Conservation (phyloP, 257 asterid genomes). For the Henckelia pumila region DNA sequence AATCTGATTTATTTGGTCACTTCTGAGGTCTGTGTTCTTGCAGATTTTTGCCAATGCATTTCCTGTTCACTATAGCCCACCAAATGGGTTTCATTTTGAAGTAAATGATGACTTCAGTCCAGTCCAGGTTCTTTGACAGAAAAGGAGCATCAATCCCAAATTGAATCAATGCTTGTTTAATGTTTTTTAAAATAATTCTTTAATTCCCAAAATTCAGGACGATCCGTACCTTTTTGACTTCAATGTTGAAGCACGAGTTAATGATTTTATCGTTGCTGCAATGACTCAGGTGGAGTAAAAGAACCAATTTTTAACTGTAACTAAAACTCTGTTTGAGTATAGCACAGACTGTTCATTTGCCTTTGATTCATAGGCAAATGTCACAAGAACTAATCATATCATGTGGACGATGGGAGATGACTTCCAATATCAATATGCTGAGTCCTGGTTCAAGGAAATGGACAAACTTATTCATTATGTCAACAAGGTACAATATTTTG, state of each 20-base stretch:
- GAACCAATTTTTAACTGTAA: slow-evolving; percentile 5
- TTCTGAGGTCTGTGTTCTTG: slow-evolving; percentile 25
- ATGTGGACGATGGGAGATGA: slow-evolving; percentile 99
- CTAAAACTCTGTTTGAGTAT: background rate
- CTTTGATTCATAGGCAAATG: slow-evolving; percentile 61
- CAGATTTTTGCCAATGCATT: slow-evolving; percentile 82
- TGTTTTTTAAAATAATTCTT: slow-evolving; percentile 3
- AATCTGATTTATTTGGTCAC: slow-evolving; percentile 19
- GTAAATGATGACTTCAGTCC: slow-evolving; percentile 45
- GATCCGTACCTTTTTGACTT: slow-evolving; percentile 63
- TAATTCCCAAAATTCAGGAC: slow-evolving; percentile 52
- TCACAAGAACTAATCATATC: slow-evolving; percentile 75
- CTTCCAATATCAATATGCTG: slow-evolving; percentile 81
- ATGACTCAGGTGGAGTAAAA: slow-evolving; percentile 52
- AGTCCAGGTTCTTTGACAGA: slow-evolving; percentile 56
- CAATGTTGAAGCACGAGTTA: slow-evolving; percentile 63
- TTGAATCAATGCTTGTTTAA: background rate
- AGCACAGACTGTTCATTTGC: slow-evolving; percentile 14
- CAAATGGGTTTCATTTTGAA: slow-evolving; percentile 73
- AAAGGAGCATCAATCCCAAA: slow-evolving; percentile 13
- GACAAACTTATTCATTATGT: slow-evolving; percentile 88
- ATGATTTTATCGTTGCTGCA: slow-evolving; percentile 70
- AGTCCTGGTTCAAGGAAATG: slow-evolving; percentile 91
- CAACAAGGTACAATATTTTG: slow-evolving; percentile 50
- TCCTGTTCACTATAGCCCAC: slow-evolving; percentile 82